Evolutionary conservation across 352 stramenopile genomes (phyloP).

Genomic region (Phytophthora boehmeriae): DNA sequence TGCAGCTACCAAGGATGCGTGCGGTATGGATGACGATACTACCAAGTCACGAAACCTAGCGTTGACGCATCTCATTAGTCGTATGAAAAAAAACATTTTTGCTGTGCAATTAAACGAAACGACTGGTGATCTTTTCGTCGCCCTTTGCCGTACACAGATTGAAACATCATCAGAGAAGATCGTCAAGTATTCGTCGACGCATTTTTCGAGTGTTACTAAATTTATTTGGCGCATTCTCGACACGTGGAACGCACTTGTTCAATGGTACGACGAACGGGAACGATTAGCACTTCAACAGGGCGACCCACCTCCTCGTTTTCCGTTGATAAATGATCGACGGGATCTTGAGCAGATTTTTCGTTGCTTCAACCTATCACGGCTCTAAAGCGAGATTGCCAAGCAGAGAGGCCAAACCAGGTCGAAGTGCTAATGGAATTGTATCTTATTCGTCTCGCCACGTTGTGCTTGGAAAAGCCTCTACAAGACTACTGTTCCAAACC

Average conservation of each 20-base stretch:
- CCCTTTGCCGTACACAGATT: conserved; percentile 3
- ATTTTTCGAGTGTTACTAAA: conserved; percentile 1
- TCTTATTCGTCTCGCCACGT: conserved; percentile 1
- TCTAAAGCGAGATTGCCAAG: conserved; percentile 5
- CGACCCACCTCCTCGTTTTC: background rate
- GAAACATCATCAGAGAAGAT: background rate
- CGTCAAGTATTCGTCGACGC: background rate
- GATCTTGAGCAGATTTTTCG: conserved; percentile 11
- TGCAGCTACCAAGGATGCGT: background rate
- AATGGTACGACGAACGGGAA: conserved; percentile 9
- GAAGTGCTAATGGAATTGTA: conserved; percentile 15
- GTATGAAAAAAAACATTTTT: conserved; percentile 9
- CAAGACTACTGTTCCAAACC: conserved; percentile 5
- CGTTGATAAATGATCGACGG: background rate
- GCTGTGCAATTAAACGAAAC: background rate
- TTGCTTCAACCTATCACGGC: conserved; percentile 8
- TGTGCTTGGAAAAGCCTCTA: conserved; percentile 2
- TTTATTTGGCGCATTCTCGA: conserved; percentile 4
- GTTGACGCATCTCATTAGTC: background rate
- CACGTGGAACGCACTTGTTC: conserved; percentile 4
- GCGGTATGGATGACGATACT: conserved; percentile 1
- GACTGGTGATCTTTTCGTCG: conserved; percentile 12
- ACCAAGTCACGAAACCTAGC: background rate
- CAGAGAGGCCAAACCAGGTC: conserved; percentile 13
- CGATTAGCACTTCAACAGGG: background rate